Percentiles rank a stretch among this genome's conserved stretches.
phyloP scores from a whole-genome alignment of 306 rosid species.

The Cicer bijugum region DNA sequence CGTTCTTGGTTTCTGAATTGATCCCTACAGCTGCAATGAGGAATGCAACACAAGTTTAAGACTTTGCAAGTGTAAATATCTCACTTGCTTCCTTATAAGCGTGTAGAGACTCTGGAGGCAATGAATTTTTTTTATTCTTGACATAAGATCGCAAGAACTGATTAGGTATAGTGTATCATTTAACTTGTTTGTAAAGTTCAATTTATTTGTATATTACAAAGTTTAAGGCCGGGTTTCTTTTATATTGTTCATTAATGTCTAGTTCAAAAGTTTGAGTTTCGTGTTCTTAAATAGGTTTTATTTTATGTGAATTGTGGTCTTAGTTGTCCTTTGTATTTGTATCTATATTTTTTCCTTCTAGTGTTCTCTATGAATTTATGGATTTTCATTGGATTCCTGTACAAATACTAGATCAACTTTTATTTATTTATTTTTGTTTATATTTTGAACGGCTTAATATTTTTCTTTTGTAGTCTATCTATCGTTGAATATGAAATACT shows the following conservation, averaged over 20 bases:
- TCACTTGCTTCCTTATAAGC: slow-evolving; percentile 22
- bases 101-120: not conserved
- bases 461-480: no score
- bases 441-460: no score
- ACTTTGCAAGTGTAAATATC: slow-evolving; percentile 34
- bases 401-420: no score
- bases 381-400: no score
- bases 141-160: slow-evolving; percentile 31
- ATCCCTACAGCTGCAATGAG: slow-evolving; percentile 35
- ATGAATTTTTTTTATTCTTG: slow-evolving; percentile 31
- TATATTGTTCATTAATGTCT: not conserved
- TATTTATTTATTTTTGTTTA: no score
- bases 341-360: not conserved
- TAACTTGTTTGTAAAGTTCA: slow-evolving; percentile 42
- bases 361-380: no score
- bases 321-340: not conserved
- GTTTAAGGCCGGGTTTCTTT: slow-evolving; percentile 30
- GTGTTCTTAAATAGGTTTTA: not conserved
- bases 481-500: no score
- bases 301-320: not conserved
- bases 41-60: slow-evolving; percentile 23
- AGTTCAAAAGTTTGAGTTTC: not conserved
- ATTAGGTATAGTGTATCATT: slow-evolving; percentile 30
- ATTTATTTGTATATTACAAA: slow-evolving; percentile 35
- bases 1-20: slow-evolving; percentile 7